A percentile compares a stretch with the other conserved stretches of the same genome.
Evolutionary conservation across 306 rosid species (phyloP).

Genomic region (Quercus suber): DNA sequence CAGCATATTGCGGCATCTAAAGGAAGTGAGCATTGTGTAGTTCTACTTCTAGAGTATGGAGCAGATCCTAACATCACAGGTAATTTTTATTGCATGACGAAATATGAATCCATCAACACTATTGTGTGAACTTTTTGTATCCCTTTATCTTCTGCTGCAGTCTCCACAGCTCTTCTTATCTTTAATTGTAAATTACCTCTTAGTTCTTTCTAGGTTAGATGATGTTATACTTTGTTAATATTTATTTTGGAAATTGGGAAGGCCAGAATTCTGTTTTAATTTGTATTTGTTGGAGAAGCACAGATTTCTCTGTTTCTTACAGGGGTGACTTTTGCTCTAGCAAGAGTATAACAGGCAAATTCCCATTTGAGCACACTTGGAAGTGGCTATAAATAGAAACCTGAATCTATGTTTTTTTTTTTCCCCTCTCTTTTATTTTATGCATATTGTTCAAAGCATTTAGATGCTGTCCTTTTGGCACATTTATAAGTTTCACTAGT

Average conservation of each 20-base stretch:
- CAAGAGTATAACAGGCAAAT: not conserved
- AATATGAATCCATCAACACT: not conserved
- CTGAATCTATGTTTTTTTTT: not conserved
- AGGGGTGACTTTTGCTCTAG: not conserved
- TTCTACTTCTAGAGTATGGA: slow-evolving; percentile 54
- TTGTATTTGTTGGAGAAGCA: not conserved
- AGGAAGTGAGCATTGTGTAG: slow-evolving; percentile 48
- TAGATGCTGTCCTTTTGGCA: not conserved
- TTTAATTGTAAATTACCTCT: not conserved
- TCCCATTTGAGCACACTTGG: not conserved
- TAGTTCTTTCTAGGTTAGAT: not conserved
- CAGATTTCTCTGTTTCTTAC: not conserved
- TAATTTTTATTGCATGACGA: slow-evolving; percentile 4
- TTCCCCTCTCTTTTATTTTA: not conserved
- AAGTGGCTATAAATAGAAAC: not conserved
- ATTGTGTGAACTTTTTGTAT: not conserved
- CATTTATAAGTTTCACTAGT: too few relatives aligned
- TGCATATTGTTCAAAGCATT: not conserved
- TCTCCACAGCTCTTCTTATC: not conserved
- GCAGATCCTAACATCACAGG: slow-evolving; percentile 65
- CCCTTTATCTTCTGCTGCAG: not conserved
- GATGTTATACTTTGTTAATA: not conserved
- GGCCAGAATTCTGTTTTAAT: not conserved
- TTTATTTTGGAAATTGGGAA: not conserved
- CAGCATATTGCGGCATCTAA: slow-evolving; percentile 69